Evolutionary conservation across 768 basidiomycete genomes (phyloP), one percentile per base, ranked within the genome.

Genomic region (Gloeostereum incarnatum): DNA sequence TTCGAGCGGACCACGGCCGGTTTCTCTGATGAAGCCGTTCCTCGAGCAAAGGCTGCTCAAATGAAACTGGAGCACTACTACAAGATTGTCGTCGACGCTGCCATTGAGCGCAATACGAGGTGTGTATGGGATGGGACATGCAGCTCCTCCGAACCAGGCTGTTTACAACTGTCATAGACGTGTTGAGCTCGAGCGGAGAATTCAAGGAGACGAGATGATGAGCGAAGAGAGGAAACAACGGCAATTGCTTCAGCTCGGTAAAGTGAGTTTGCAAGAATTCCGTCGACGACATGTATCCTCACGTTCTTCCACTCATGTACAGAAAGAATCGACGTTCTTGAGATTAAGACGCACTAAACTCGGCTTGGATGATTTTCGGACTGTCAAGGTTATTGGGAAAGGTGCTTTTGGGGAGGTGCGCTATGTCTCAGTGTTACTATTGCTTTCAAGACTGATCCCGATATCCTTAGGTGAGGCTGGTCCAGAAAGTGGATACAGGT

Each of bases 311-410:
- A n/a, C n/a, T n/a, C n/a, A n/a, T n/a, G n/a, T n/a, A n/a, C n/a
- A n/a, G n/a, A n/a, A n/a, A n/a, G n/a, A n/a, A n/a, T n/a, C n/a
- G n/a, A n/a, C 29, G 17, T 30, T 30, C 29, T 30, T 13, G n/a
- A 30, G 5, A 17, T 17, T 17, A 13, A 72, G 81, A 39, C 69
- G 94, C 35, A 97, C 96, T 20, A 87, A 86, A 51, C 71, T 99
- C 8, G 90, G 92, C 2, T 64, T 97, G 41, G 79, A 84, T 44
- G 85, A 98, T 59, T 99, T 99, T 64, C 69, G 82, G 47, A 98
- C 94, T 3, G 90, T 99, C 51, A 98, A 98, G 57, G 92, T 99
- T 32, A 99, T 99, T 49, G 96, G 96, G 16, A 97, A 96, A 62
- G 96, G 96, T 45, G 96, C 96, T 13, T 99, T 99, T 52, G 93